Evolutionary conservation across 805 yeast genomes (phyloP), one percentile per base, ranked within the genome.

Genomic region (Pichia manshurica): DNA sequence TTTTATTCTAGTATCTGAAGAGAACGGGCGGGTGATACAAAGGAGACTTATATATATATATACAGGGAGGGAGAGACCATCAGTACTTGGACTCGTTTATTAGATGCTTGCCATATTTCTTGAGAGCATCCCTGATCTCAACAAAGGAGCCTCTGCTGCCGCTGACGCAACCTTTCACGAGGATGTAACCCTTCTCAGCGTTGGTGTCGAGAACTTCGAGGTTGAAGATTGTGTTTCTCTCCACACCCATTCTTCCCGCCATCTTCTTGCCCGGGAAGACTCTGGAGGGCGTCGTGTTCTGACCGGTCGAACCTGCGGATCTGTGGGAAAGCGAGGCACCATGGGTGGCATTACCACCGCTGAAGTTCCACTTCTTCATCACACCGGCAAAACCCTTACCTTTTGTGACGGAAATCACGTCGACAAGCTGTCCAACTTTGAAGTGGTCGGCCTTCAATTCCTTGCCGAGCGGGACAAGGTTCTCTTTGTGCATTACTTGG

Each of bases 311-410:
- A 77, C 99, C 99, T 59, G 95, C 96, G 49, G 89, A 82, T 76
- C 99, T 84, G 66, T 93, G 98, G 33, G 91, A 84, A 43, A 78
- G 72, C 25, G 99, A 87, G 22, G 87, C 90, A 84, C 99, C 99
- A 67, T 93, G 99, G 1, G 97, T 75, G 6, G 97, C 97, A 38
- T 80, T 78, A 66, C 86, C 78, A 75, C 99, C 99, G 40, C 71
- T 72, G 70, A 91, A 93, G 12, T 87, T 86, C 73, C 84, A 85
- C 69, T 96, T 82, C 66, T 91, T 91, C 96, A 93, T 93, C 21
- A 91, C 98, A 79, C 99, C 99, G 20, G 90, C 87, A 65, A 88
- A 88, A 10, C 99, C 99, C 68, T 93, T 93, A 68, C 99, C 99
- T 65, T 88, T 91, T 45, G 90, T 74, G 17, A 75, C 74, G 15